Evolutionary conservation across 2,329 filamentous ascomycete genomes (phyloP), one percentile per base, ranked within the genome.

Genomic region (Colletotrichum destructivum): DNA sequence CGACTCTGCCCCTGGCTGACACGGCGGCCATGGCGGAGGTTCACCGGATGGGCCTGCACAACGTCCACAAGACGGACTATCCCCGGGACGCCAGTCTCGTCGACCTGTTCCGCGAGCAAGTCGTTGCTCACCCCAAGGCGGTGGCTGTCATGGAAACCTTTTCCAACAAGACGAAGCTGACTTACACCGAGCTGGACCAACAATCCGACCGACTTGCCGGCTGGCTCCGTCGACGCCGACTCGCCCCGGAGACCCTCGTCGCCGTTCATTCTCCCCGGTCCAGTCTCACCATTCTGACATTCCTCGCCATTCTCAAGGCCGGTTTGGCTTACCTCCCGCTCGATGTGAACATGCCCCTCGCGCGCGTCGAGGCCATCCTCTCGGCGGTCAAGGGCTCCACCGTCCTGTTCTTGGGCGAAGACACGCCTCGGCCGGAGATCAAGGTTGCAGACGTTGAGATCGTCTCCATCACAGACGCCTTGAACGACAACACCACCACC

Each of bases 221-320:
- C 15, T 62, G 59, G 59, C 16, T 62, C 15, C 40, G 59, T 15
- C 59, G 9, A 13, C 44, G 44, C 11, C 26, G 12, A 11, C 18
- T 62, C 5, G 44, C 59, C 6, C 44, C 59, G n/a, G 59, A 51
- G 44, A 47, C 47, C 9, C 59, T 51, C 2, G 35, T 62, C 13
- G 44, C 26, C 16, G 59, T 62, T 0, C 23, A 51, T 15, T 23
- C 59, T 8, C 59, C 59, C 12, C 59, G 59, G 8, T 62, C 6
- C 23, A 31, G 42, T 35, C 26, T 35, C 31, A 51, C 59, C 26
- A 51, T 62, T 16, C 2, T 62, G 11, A 40, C 59, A 5, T 35
- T 62, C 8, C 42, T 62, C 23, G 59, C 44, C 23, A 62, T 62
- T 13, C 59, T 62, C 44, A 62, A 62, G 47, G 59, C 59, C 7